Base-by-base conservation (phyloP, 306 rosid species). In the Betula pendula region DNA sequence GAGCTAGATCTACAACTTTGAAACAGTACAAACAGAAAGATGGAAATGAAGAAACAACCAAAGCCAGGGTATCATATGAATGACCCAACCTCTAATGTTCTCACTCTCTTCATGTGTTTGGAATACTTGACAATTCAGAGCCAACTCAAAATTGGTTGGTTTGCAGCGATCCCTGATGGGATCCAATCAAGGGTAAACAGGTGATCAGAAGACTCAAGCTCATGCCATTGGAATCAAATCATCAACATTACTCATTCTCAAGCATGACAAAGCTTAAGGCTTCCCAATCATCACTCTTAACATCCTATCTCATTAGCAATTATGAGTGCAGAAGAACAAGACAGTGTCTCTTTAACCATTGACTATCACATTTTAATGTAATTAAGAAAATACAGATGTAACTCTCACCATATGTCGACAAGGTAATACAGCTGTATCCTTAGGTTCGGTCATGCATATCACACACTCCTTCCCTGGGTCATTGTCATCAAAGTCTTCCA, bases 381-480 rank as follows among this genome's bases (percentile, higher is more conserved):
- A 47, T 6, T 42, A 72, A 52, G 20, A 12, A 83, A 66, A 74
- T 24, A 50, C 38, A 53, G 72, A 77, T 55, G 77, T 11, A 68
- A 81, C 70, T 48, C 90, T 87, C 84, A 93, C 97, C 98, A 93
- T 87, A 83, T 93, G 98, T 50, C 97, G 91, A 77, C 96, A 93
- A 47, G 98, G 98, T 79, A 93, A 77, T 24, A 91, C 89, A 40
- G 92, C 92, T 5, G 97, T 90, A 76, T 88, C 96, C 85, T 88
- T 93, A 63, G 96, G 97, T 84, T 93, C 98, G 12, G 96, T 88
- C 91, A 93, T 85, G 93, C 98, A 93, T 68, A 93, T 90, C 42
- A 91, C 96, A 76, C 98, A 93, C 86, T 90, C 98, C 87, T 87
- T 87, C 69, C 92, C 96, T 1, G 91, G 71, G 80, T 90, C 96